A percentile compares a stretch with the other conserved stretches of the same genome.
Conservation (phyloP, 495 filamentous ascomycete species). For the Bryoglossum gracile region DNA sequence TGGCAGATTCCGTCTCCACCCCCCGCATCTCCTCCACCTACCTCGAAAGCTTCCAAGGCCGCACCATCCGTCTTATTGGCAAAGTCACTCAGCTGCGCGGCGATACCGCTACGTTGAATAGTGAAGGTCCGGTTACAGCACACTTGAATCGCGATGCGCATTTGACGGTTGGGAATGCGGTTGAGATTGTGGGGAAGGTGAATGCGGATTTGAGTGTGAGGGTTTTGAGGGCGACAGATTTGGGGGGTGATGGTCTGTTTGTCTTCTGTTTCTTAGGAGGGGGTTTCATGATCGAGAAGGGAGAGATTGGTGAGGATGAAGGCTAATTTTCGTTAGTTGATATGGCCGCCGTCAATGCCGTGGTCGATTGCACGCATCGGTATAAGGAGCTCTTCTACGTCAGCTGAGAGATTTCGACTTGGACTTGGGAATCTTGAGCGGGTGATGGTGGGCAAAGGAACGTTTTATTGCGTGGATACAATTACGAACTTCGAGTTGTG, state of each 20-base stretch:
- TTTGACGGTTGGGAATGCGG: slow-evolving; percentile 66
- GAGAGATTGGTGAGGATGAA: slow-evolving; percentile 2
- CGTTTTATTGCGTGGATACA: too few relatives aligned
- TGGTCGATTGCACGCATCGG: slow-evolving; percentile 84
- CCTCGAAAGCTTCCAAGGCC: slow-evolving; percentile 60
- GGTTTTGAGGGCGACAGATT: slow-evolving; percentile 68
- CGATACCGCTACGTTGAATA: slow-evolving; percentile 72
- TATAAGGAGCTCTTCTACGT: slow-evolving; percentile 72
- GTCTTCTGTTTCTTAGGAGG: slow-evolving; percentile 4
- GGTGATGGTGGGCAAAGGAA: too few relatives aligned
- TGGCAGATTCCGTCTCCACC: slow-evolving; percentile 45
- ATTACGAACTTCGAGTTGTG: too few relatives aligned
- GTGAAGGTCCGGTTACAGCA: slow-evolving; percentile 62
- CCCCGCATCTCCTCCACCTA: slow-evolving; percentile 63
- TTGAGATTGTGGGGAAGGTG: slow-evolving; percentile 90
- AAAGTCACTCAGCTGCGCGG: slow-evolving; percentile 75
- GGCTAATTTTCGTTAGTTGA: slow-evolving; percentile 46
- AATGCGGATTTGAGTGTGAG: slow-evolving; percentile 69
- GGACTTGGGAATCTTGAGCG: too few relatives aligned
- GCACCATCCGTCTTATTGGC: slow-evolving; percentile 77
- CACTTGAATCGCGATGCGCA: slow-evolving; percentile 74
- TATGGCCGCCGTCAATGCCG: slow-evolving; percentile 67
- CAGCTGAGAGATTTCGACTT: too few relatives aligned
- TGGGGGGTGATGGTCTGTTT: slow-evolving; percentile 61
- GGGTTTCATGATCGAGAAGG: neutral